Conservation (phyloP, 768 basidiomycete genomes). For the Hysterangium stoloniferum region DNA sequence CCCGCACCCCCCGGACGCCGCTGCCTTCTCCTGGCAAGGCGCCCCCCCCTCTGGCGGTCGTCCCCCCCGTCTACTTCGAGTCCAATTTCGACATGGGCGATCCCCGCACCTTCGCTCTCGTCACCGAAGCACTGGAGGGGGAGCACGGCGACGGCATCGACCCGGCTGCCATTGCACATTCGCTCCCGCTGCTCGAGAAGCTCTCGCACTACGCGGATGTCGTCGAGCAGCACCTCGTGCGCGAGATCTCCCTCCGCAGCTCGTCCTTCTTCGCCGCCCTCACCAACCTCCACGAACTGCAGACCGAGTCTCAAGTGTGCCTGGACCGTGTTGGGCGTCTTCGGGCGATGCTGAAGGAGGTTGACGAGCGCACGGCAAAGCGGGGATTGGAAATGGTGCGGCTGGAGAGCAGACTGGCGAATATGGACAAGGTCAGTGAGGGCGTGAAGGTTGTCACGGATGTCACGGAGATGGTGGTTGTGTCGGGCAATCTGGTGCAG, state of each 20-base stretch:
- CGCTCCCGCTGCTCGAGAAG: constrained; percentile 75
- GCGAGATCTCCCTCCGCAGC: constrained; percentile 85
- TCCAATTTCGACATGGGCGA: constrained; percentile 74
- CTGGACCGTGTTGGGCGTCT: constrained; percentile 68
- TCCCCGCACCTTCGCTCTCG: constrained; percentile 65
- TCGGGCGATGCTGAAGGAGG: constrained; percentile 60
- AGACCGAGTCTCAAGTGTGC: constrained; percentile 81
- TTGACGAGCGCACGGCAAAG: constrained; percentile 70
- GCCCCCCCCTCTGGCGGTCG: constrained; percentile 63
- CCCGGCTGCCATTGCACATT: constrained; percentile 54
- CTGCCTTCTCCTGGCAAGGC: constrained; percentile 31
- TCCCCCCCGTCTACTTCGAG: constrained; percentile 79
- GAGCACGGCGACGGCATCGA: constrained; percentile 35
- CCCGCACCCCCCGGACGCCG: constrained; percentile 21
- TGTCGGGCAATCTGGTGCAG: constrained; percentile 65
- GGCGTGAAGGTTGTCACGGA: constrained; percentile 57
- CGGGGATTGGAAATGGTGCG: constrained; percentile 72
- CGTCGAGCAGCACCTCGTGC: constrained; percentile 88
- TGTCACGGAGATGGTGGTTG: constrained; percentile 69
- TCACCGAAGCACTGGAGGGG: constrained; percentile 40
- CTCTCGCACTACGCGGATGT: constrained; percentile 90
- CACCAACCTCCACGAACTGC: constrained; percentile 87
- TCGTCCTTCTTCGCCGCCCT: constrained; percentile 95
- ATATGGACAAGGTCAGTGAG: constrained; percentile 51
- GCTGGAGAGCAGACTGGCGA: constrained; percentile 51